These are phyloP conservation scores for Fusarium xyrophilum DNA, from an alignment of 2,329 filamentous ascomycete genomes.

Conservation along the genomic window DNA sequence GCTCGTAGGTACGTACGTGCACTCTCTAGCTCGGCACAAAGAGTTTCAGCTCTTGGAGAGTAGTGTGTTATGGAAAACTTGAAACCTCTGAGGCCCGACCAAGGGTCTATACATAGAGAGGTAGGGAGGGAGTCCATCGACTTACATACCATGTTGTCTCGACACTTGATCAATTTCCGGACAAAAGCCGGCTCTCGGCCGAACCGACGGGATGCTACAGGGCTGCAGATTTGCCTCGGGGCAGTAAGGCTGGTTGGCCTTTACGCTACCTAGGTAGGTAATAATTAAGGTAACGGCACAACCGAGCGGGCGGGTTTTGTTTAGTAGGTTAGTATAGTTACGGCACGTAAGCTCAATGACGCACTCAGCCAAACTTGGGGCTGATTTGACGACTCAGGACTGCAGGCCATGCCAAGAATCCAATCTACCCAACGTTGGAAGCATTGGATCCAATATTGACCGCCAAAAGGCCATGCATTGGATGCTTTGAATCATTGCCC, in stretches of 20 bases:
- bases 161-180: background rate
- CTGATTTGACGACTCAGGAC: background rate
- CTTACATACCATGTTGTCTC: background rate
- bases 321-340: background rate
- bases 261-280: background rate
- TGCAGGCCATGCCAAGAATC: background rate
- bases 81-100: background rate
- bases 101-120: background rate
- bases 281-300: background rate
- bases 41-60: background rate
- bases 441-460: background rate
- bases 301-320: background rate
- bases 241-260: background rate
- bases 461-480: background rate
- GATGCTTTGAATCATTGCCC: background rate
- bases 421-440: background rate
- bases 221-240: conserved; percentile 19
- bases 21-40: background rate
- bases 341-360: conserved; percentile 6
- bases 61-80: background rate
- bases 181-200: conserved; percentile 31
- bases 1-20: conserved; percentile 4
- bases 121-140: background rate
- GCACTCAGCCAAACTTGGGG: background rate
- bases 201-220: conserved; percentile 8